Base-by-base conservation (phyloP, 139 green algal genomes). In the Pseudopediastrum boryanum region DNA sequence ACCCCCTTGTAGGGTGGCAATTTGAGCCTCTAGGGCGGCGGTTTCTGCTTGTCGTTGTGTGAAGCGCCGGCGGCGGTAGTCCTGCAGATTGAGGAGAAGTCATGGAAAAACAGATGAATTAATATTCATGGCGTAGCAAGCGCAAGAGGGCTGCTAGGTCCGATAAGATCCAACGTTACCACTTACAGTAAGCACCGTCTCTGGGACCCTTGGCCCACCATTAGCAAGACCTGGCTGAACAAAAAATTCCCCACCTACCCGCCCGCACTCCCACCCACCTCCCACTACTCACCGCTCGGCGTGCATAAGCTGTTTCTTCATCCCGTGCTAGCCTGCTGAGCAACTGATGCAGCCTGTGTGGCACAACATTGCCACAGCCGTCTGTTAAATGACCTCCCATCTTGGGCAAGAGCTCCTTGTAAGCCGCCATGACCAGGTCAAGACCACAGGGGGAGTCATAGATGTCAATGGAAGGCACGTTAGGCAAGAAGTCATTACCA, bases 401-500 rank as follows among this genome's bases (percentile, higher is more conserved):
- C 5, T 84, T 43, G 4, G 77, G 56, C 58, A 95, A 88, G 69
- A 90, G 31, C 4, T 80, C 76, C 81, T 91, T 93, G 85, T 94
- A 94, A 1, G 89, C 82, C 1, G 83, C 77, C 44, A 98, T 87
- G 36, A 97, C 74, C 27, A 93, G 84, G 46, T 96, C 88, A 71
- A 98, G 92, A 0, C 92, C 93, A 43, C 83, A 82, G 74, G 89
- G 88, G 10, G 75, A 73, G 77, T 92, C 88, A 69, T 92, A 92
- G 75, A 98, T 96, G 82, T 97, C 93, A 10, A 98, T 85, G 36
- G 92, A 96, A 33, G 94, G 94, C 62, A 96, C 85, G 79, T 94
- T 87, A 1, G 94, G 94, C 75, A 98, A 75, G 69, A 98, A 98
- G 84, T 98, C 94, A 69, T 98, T 98, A 77, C 94, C 94, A 5